Percentiles rank a stretch among this genome's conserved stretches.
Evolutionary conservation across 768 basidiomycete genomes (phyloP).

Genomic region (Leccinum longicurvipes): DNA sequence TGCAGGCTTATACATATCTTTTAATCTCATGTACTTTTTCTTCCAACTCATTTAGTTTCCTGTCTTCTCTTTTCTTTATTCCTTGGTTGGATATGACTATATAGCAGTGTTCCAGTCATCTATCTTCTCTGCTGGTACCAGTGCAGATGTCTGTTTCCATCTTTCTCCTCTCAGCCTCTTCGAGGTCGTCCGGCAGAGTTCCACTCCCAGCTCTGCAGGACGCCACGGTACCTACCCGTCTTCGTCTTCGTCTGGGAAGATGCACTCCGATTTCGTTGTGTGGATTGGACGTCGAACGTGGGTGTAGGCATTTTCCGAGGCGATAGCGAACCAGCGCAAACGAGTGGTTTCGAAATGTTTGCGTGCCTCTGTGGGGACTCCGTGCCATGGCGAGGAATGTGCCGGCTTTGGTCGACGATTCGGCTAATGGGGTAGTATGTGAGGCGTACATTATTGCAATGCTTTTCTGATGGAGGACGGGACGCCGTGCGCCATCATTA

Average conservation of each 20-base stretch:
- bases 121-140: background rate
- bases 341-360: conserved; percentile 41
- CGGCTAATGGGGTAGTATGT: conserved; percentile 67
- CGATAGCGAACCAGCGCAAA: conserved; percentile 38
- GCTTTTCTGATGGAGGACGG: background rate
- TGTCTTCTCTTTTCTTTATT: background rate
- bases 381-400: conserved; percentile 69
- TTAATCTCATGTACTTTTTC: conserved; percentile 11
- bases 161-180: background rate
- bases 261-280: background rate
- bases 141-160: background rate
- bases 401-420: conserved; percentile 39
- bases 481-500: background rate
- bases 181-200: conserved; percentile 9
- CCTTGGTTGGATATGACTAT: background rate
- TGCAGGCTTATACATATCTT: conserved; percentile 3
- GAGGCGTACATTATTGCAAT: conserved; percentile 55
- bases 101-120: background rate
- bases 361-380: conserved; percentile 78
- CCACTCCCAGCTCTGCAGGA: conserved; percentile 10
- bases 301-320: conserved; percentile 2
- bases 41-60: background rate
- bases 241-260: conserved; percentile 20
- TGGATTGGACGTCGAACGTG: conserved; percentile 6
- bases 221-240: background rate